These are phyloP conservation scores for Lactuca saligna DNA, from an alignment of 129 eudicot species.

Conservation along the genomic window DNA sequence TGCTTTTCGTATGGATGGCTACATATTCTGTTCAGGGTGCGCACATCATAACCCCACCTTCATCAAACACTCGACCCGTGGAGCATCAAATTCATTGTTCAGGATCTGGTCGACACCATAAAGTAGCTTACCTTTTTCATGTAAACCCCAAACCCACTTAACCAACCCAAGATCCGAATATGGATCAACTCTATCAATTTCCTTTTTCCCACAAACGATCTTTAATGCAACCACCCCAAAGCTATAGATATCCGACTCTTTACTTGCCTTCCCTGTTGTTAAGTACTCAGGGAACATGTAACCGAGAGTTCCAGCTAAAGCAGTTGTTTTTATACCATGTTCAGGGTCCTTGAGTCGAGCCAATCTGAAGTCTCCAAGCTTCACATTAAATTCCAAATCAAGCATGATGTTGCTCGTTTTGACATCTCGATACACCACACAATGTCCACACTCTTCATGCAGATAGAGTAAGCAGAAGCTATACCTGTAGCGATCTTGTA, in stretches of 20 bases:
- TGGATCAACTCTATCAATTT: neutral
- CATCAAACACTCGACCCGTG: conserved; percentile 32
- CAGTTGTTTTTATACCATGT: conserved; percentile 38
- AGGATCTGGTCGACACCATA: conserved; percentile 25
- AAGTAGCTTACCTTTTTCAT: conserved; percentile 27
- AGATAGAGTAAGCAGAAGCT: too few relatives aligned
- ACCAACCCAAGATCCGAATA: conserved; percentile 23
- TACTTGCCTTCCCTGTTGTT: conserved; percentile 29
- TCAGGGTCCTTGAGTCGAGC: conserved; percentile 46
- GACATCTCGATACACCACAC: too few relatives aligned
- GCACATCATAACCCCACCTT: conserved; percentile 49
- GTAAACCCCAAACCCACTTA: conserved; percentile 35
- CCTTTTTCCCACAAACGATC: conserved; percentile 34
- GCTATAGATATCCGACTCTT: conserved; percentile 28
- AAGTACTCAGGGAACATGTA: conserved; percentile 46
- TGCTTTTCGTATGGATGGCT: conserved; percentile 37
- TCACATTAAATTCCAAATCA: conserved; percentile 42
- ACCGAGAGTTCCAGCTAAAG: conserved; percentile 46
- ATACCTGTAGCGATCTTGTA: too few relatives aligned
- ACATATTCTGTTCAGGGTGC: conserved; percentile 28
- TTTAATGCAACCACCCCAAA: conserved; percentile 47
- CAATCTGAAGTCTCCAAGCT: conserved; percentile 50
- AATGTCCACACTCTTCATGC: too few relatives aligned
- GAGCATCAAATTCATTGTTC: conserved; percentile 10
- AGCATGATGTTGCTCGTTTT: conserved; percentile 46